These are phyloP conservation scores for Scorias spongiosa DNA, from an alignment of 2,329 filamentous ascomycete genomes.

Conservation along the genomic window DNA sequence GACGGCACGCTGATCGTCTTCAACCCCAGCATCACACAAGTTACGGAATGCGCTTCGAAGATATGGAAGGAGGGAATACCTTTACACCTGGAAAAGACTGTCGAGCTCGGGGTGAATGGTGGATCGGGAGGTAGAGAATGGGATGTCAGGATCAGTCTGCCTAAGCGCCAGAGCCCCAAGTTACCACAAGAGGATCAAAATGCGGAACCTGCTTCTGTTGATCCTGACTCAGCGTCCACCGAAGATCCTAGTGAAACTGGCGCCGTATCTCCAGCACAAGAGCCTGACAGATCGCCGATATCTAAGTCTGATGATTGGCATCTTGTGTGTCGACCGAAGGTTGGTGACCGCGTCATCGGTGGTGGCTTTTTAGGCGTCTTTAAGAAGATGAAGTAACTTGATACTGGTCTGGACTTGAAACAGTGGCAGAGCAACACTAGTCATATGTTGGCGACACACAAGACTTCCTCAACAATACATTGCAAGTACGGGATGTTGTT, in stretches of 20 bases:
- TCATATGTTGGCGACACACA: no score
- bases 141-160: constrained; percentile 42
- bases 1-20: constrained; percentile 56
- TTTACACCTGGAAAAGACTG: constrained; percentile 41
- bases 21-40: constrained; percentile 64
- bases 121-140: constrained; percentile 44
- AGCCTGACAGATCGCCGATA: not conserved
- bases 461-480: no score
- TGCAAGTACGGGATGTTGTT: no score
- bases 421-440: no score
- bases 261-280: constrained; percentile 1
- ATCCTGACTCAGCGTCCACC: constrained; percentile 1
- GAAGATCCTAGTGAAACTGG: not conserved
- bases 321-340: constrained; percentile 25
- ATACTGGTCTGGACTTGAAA: no score
- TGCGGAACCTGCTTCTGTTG: constrained; percentile 2
- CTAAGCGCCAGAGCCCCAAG: constrained; percentile 15
- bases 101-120: constrained; percentile 40
- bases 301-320: constrained; percentile 8
- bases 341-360: constrained; percentile 22
- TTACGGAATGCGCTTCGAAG: constrained; percentile 45
- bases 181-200: not conserved
- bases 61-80: constrained; percentile 41
- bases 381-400: constrained; percentile 11
- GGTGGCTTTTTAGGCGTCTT: constrained; percentile 25